A percentile compares a stretch with the other conserved stretches of the same genome.
phyloP scores from a whole-genome alignment of 2,329 filamentous ascomycete species.

The Epichloe glyceriae region DNA sequence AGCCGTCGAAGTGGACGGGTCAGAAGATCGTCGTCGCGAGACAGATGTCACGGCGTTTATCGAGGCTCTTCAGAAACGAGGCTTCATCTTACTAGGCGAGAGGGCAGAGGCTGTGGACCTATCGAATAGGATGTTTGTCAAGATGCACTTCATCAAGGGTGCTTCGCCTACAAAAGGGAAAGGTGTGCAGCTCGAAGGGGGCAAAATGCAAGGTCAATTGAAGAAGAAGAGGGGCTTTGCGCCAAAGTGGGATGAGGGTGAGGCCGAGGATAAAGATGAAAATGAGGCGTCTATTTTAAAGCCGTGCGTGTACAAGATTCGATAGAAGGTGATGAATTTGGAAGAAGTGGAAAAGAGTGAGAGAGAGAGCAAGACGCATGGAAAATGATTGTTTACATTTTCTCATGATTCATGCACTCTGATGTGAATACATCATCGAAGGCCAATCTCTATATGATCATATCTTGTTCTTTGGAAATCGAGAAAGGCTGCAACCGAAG shows the following conservation, averaged over 20 bases:
- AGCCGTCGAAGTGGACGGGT: slow-evolving; percentile 59
- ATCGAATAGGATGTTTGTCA: slow-evolving; percentile 95
- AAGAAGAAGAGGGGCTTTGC: slow-evolving; percentile 41
- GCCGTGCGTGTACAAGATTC: slow-evolving; percentile 90
- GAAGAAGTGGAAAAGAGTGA: not conserved
- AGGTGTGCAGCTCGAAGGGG: slow-evolving; percentile 43
- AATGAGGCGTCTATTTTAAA: slow-evolving; percentile 62
- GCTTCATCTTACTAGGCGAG: slow-evolving; percentile 68
- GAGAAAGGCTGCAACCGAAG: not conserved
- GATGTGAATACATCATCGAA: not conserved
- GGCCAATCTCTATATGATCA: not conserved
- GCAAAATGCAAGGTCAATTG: slow-evolving; percentile 23
- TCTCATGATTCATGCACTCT: not conserved
- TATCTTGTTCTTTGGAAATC: not conserved
- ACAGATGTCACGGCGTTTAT: slow-evolving; percentile 84
- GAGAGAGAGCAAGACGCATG: not conserved
- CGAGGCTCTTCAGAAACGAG: slow-evolving; percentile 64
- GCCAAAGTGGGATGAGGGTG: slow-evolving; percentile 34
- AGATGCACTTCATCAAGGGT: slow-evolving; percentile 89
- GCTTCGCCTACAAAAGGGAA: slow-evolving; percentile 64
- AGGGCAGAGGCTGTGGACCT: slow-evolving; percentile 55
- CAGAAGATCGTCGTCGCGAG: slow-evolving; percentile 49
- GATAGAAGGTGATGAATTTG: slow-evolving; percentile 29
- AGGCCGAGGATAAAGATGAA: slow-evolving; percentile 45
- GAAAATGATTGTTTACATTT: not conserved